phyloP scores from a whole-genome alignment of 2,329 filamentous ascomycete species.

The Mollisiaceae sp. region DNA sequence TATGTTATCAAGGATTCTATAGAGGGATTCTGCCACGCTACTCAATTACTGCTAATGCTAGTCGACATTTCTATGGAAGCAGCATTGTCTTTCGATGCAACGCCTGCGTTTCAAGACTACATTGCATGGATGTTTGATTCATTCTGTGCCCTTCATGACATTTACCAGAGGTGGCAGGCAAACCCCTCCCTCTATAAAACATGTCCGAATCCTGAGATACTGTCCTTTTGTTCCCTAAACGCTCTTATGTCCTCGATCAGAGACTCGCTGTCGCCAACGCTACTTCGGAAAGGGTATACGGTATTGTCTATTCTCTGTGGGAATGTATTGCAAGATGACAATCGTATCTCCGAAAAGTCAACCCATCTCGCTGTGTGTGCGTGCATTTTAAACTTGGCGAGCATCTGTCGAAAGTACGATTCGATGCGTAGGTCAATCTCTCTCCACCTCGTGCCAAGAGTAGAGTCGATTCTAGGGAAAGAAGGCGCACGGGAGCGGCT shows the following conservation, averaged over 20 bases:
- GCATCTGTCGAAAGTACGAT: conserved; percentile 33
- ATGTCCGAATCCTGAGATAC: conserved; percentile 19
- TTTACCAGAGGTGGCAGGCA: conserved; percentile 31
- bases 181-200: conserved; percentile 23
- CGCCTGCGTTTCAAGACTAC: conserved; percentile 42
- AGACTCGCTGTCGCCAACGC: conserved; percentile 27
- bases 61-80: conserved; percentile 37
- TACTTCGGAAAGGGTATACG: conserved; percentile 41
- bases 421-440: conserved; percentile 31
- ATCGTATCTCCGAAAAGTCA: conserved; percentile 26
- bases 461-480: conserved; percentile 25
- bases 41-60: conserved; percentile 38
- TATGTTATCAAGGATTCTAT: conserved; percentile 35
- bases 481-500: conserved; percentile 18
- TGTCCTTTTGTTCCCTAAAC: conserved; percentile 32
- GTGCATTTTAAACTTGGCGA: conserved; percentile 35
- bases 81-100: conserved; percentile 35
- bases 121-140: conserved; percentile 43
- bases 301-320: conserved; percentile 37
- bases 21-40: conserved; percentile 37
- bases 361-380: conserved; percentile 29
- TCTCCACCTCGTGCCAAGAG: conserved; percentile 34
- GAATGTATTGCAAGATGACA: conserved; percentile 33
- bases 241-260: conserved; percentile 33
- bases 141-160: conserved; percentile 33